Base-by-base conservation (phyloP, 495 filamentous ascomycete species). In the Trichoderma virens region DNA sequence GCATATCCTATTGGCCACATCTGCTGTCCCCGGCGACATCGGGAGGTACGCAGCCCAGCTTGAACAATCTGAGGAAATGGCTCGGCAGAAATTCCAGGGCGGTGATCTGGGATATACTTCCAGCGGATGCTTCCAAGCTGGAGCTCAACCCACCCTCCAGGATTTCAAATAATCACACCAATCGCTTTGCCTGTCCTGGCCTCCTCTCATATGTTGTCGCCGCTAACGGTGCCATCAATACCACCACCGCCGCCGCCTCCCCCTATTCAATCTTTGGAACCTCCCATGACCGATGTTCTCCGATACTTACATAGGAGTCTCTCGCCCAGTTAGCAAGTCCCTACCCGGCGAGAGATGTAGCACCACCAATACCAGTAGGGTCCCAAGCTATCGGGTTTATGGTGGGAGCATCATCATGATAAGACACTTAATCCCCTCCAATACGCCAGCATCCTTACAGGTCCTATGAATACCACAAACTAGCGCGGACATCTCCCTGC, bases 1-100 rank as follows among this genome's bases (percentile, higher is more conserved):
- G 45, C 86, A 93, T 71, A 76, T 98, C 23, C 79, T 85, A 28
- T 79, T 85, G 59, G 86, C 86, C 70, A 83, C 83, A 31, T 70
- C 76, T 2, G 69, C 77, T 0, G 65, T 96, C 9, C 83, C 86
- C 65, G 76, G 73, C 14, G 84, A 88, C 39, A 88, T 96, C 45
- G 71, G 74, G 14, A 81, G 86, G 27, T 97, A 93, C 69, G 89
- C 85, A 2, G 76, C 77, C n/a, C 88, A 92, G 39, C 79, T 96
- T 18, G 74, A 75, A 69, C 76, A 84, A 73, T 85, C 85, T 1
- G 79, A 82, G 38, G 66, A 66, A 51, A 65, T 65, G 56, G 81
- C 83, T 0, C 76, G 80, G 62, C 72, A 76, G 2, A 43, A 5
- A 11, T 27, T n/a, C 6, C 25, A 16, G 11, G 27, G 13, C 25